phyloP scores from a whole-genome alignment of 371 early-diverging fungal genomes.

The Blakeslea trispora region DNA sequence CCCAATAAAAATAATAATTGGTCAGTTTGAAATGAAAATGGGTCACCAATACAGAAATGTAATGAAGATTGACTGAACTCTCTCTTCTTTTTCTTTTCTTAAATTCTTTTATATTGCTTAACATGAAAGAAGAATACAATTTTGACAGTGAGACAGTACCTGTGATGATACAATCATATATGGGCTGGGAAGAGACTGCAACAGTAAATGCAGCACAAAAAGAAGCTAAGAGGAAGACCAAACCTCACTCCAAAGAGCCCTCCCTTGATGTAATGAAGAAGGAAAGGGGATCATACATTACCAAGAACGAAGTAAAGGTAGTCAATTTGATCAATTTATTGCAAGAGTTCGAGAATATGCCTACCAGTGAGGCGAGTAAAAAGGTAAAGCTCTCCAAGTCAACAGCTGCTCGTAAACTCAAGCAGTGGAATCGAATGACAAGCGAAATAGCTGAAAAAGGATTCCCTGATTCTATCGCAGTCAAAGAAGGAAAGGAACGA shows the following conservation, averaged over 20 bases:
- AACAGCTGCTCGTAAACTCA: constrained; percentile 17
- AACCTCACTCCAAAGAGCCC: constrained; percentile 23
- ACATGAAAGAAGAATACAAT: constrained; percentile 19
- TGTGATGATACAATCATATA: constrained; percentile 20
- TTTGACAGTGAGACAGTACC: constrained; percentile 13
- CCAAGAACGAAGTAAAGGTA: constrained; percentile 24
- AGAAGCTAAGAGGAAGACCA: constrained; percentile 19
- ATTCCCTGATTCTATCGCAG: constrained; percentile 19
- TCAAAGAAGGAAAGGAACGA: constrained; percentile 20
- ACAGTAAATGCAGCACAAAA: constrained; percentile 20
- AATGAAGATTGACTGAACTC: constrained; percentile 2
- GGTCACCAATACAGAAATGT: constrained; percentile 6
- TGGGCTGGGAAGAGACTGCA: constrained; percentile 22
- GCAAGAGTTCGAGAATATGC: constrained; percentile 25
- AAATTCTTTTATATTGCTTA: constrained; percentile 16
- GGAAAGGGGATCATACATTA: constrained; percentile 22
- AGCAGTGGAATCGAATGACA: constrained; percentile 21
- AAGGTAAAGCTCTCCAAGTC: constrained; percentile 15
- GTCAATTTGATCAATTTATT: constrained; percentile 24
- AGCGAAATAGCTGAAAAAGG: constrained; percentile 19
- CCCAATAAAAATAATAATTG: constrained; percentile 9
- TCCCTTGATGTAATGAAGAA: constrained; percentile 17
- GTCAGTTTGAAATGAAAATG: constrained; percentile 3
- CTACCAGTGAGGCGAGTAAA: constrained; percentile 20
- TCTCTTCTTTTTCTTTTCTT: constrained; percentile 11